Conservation (phyloP, 257 asterid genomes). For the Gardenia jasminoides region DNA sequence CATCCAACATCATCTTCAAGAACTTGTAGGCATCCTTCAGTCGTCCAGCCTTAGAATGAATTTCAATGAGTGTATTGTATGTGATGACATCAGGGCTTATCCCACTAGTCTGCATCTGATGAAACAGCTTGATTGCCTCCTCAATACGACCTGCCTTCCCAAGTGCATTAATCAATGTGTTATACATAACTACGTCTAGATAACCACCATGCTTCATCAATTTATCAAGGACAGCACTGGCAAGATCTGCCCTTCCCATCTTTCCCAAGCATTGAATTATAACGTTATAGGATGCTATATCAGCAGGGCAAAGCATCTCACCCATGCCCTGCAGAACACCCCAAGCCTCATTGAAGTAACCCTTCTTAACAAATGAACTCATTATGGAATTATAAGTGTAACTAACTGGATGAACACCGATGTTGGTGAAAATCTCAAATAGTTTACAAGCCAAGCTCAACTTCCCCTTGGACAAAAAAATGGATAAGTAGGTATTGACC, state of each 20-base stretch:
- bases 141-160: constrained; percentile 83
- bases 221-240: constrained; percentile 70
- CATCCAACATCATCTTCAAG: constrained; percentile 83
- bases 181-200: constrained; percentile 91
- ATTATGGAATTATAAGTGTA: constrained; percentile 88
- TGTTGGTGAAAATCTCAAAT: constrained; percentile 69
- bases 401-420: constrained; percentile 66
- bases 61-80: constrained; percentile 81
- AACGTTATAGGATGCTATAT: constrained; percentile 77
- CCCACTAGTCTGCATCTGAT: constrained; percentile 75
- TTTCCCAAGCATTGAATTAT: constrained; percentile 84
- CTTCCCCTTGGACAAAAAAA: constrained; percentile 83
- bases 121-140: constrained; percentile 58
- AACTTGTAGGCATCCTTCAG: constrained; percentile 75
- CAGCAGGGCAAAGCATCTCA: constrained; percentile 60
- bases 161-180: constrained; percentile 80
- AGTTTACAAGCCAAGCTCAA: constrained; percentile 87
- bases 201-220: constrained; percentile 77
- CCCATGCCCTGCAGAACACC: constrained; percentile 72
- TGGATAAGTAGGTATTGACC: constrained; percentile 86
- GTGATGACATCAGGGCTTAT: constrained; percentile 89
- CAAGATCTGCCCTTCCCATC: constrained; percentile 93
- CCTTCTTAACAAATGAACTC: constrained; percentile 88
- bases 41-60: constrained; percentile 75
- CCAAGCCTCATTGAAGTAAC: constrained; percentile 89